Evolutionary conservation across 2,329 filamentous ascomycete genomes (phyloP).

Genomic region (Sclerotinia borealis): DNA sequence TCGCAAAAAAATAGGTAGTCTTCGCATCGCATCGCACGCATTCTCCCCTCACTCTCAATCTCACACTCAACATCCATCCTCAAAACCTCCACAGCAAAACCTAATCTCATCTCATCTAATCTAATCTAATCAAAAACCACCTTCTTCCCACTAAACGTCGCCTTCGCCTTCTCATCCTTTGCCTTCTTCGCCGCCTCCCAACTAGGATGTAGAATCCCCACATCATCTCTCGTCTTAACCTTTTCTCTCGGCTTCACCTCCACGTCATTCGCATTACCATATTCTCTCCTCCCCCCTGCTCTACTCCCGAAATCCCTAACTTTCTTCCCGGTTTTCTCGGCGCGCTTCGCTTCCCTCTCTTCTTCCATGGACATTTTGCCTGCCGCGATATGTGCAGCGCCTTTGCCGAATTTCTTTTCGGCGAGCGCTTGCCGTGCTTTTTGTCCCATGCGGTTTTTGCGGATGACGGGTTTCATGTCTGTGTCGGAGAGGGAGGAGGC

Average conservation of each 20-base stretch:
- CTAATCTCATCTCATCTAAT: too few species aligned
- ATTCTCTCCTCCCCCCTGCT: slow-evolving; percentile 10
- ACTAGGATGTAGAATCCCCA: slow-evolving; percentile 53
- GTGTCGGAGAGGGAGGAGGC: slow-evolving; percentile 60
- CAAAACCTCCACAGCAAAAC: too few species aligned
- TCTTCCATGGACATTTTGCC: slow-evolving; percentile 15
- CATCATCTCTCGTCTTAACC: slow-evolving; percentile 41
- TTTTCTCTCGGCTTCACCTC: slow-evolving; percentile 26
- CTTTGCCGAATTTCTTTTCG: slow-evolving; percentile 71
- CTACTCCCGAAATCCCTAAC: slow-evolving; percentile 5
- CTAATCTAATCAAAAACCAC: slow-evolving; percentile 48
- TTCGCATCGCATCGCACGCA: too few species aligned
- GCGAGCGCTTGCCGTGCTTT: slow-evolving; percentile 71
- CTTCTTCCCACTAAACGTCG: slow-evolving; percentile 50
- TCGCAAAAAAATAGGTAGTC: too few species aligned
- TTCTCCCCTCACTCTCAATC: background rate
- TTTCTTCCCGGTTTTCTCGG: slow-evolving; percentile 36
- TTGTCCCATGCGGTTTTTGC: slow-evolving; percentile 73
- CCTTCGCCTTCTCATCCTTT: slow-evolving; percentile 49
- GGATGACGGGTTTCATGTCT: slow-evolving; percentile 46
- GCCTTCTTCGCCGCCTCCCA: slow-evolving; percentile 54
- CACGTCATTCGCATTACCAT: slow-evolving; percentile 16
- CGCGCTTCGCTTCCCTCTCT: slow-evolving; percentile 19
- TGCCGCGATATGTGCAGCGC: slow-evolving; percentile 42
- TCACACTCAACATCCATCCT: too few species aligned